Conservation (phyloP, 2,329 filamentous ascomycete species). For the Trichoderma lentiforme region DNA sequence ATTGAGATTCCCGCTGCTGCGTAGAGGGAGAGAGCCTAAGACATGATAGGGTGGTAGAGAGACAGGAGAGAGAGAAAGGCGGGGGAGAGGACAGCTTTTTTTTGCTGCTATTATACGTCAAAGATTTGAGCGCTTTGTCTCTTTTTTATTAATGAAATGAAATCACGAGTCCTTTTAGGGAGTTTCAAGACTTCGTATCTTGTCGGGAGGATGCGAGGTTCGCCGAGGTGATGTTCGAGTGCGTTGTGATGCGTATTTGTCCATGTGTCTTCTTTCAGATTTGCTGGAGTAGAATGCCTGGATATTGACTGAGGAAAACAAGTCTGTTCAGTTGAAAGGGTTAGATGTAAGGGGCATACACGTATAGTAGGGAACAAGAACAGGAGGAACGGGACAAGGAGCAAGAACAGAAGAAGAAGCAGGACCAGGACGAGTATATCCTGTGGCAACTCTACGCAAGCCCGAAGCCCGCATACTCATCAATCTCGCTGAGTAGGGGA, state of each 20-base stretch:
- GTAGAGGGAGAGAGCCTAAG: constrained; percentile 17
- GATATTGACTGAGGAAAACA: neutral
- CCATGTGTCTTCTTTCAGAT: neutral
- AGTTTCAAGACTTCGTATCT: neutral
- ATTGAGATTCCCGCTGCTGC: constrained; percentile 41
- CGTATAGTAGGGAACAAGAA: neutral
- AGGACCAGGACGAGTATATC: neutral
- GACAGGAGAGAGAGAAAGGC: neutral
- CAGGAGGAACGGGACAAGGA: neutral
- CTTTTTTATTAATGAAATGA: constrained; percentile 5
- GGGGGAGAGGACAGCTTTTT: neutral
- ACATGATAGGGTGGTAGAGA: neutral
- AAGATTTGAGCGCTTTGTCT: neutral
- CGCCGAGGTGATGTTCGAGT: neutral
- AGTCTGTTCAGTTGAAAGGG: neutral
- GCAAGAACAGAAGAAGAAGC: neutral
- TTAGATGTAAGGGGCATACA: neutral
- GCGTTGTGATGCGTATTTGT: neutral
- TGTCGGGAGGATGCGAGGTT: neutral
- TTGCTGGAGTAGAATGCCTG: neutral
- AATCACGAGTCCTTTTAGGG: neutral
- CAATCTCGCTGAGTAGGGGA: neutral
- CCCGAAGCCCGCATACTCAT: neutral
- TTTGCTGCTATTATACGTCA: neutral
- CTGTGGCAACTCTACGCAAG: neutral